Conservation (phyloP, 257 asterid genomes). For the Solanum tacnaense region DNA sequence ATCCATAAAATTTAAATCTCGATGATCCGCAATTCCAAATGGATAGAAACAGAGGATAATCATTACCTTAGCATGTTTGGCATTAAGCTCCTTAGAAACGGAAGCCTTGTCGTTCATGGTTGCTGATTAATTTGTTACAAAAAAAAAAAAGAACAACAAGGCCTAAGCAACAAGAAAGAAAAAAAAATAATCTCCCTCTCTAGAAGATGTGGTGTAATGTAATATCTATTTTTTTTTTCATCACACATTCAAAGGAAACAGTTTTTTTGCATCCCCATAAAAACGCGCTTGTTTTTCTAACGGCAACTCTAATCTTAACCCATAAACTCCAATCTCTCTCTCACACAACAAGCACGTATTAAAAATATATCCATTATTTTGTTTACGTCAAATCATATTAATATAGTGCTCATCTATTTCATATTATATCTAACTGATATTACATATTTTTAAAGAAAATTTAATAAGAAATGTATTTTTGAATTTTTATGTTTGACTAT, state of each 20-base stretch:
- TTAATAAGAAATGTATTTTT: no score
- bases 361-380: background rate
- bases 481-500: no score
- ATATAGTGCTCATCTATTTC: background rate
- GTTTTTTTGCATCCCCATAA: background rate
- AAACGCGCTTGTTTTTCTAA: background rate
- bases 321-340: background rate
- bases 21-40: background rate
- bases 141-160: background rate
- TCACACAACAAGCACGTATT: background rate
- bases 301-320: background rate
- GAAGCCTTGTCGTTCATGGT: conserved; percentile 74
- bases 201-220: background rate
- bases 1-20: background rate
- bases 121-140: background rate
- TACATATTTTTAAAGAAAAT: no score
- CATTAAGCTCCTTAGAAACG: conserved; percentile 79
- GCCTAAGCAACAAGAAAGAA: background rate
- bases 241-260: background rate
- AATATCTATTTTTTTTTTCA: background rate
- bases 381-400: background rate
- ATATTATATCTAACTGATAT: no score
- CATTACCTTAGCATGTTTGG: conserved; percentile 28
- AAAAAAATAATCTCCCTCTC: conserved; percentile 1
- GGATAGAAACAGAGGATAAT: background rate